These are phyloP conservation scores for Emergomyces africanus DNA, from an alignment of 2,329 filamentous ascomycete species.

Conservation along the genomic window DNA sequence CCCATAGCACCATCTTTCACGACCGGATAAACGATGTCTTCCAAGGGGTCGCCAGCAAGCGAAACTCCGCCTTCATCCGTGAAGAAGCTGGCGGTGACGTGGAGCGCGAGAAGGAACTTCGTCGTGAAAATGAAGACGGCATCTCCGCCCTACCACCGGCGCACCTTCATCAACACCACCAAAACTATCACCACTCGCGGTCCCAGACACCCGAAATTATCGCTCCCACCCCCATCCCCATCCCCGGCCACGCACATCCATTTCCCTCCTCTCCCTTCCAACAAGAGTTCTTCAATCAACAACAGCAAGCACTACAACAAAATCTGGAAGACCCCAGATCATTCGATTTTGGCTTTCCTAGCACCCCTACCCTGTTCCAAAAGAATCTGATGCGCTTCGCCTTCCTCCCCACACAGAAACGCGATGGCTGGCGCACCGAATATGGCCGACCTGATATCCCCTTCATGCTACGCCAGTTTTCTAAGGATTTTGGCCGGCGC, in stretches of 20 bases:
- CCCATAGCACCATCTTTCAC: constrained; percentile 63
- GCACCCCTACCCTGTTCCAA: constrained; percentile 75
- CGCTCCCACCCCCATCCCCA: constrained; percentile 7
- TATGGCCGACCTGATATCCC: constrained; percentile 83
- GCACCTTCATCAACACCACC: constrained; percentile 11
- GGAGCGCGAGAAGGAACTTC: constrained; percentile 66
- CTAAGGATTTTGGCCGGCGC: constrained; percentile 64
- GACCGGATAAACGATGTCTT: constrained; percentile 82
- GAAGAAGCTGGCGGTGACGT: constrained; percentile 61
- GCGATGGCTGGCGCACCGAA: constrained; percentile 78
- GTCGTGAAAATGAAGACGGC: constrained; percentile 70
- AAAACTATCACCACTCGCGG: background rate
- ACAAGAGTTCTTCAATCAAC: constrained; percentile 3
- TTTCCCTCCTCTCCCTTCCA: background rate
- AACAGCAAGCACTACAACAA: background rate
- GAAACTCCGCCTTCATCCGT: constrained; percentile 70
- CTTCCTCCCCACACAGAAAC: constrained; percentile 48
- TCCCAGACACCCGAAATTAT: constrained; percentile 4
- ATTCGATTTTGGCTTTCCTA: constrained; percentile 66
- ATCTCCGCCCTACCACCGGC: constrained; percentile 65
- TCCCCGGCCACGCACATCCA: background rate
- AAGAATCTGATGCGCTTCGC: constrained; percentile 85
- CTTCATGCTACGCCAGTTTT: constrained; percentile 73
- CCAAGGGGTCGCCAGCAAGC: constrained; percentile 72
- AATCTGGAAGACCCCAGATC: constrained; percentile 20